Conservation (phyloP, 1,139 yeast genomes). For the Geotrichum restrictum region DNA sequence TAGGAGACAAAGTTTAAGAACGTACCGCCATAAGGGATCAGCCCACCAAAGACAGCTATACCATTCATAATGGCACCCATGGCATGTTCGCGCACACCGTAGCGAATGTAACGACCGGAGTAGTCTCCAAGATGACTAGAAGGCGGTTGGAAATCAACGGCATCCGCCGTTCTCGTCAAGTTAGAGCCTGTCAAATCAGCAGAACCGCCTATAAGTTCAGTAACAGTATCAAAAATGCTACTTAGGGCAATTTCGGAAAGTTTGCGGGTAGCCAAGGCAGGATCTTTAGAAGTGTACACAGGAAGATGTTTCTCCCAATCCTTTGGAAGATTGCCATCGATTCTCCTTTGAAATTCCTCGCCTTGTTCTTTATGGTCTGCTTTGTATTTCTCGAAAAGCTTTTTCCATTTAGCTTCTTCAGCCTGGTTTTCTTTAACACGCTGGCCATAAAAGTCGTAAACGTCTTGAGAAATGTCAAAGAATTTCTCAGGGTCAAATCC, state of each 20-base stretch:
- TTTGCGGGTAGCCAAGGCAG: constrained; percentile 91
- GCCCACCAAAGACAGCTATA: constrained; percentile 92
- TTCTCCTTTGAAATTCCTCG: constrained; percentile 78
- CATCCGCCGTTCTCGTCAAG: constrained; percentile 83
- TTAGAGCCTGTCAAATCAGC: constrained; percentile 98
- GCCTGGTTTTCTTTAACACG: constrained; percentile 59
- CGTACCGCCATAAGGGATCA: constrained; percentile 94
- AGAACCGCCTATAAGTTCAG: constrained; percentile 96
- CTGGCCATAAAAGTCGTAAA: constrained; percentile 62
- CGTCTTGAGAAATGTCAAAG: constrained; percentile 81
- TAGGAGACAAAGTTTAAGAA: constrained; percentile 97
- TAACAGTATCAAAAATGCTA: constrained; percentile 60
- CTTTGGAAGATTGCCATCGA: constrained; percentile 73
- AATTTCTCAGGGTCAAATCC: constrained; percentile 87
- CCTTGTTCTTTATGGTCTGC: constrained; percentile 74
- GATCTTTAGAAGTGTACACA: constrained; percentile 69
- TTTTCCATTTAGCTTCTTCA: constrained; percentile 71
- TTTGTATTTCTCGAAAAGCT: constrained; percentile 57
- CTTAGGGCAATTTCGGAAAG: constrained; percentile 79
- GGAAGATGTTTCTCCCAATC: constrained; percentile 83
- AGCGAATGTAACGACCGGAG: constrained; percentile 92
- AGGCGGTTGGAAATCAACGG: constrained; percentile 93
- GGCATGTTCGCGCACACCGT: constrained; percentile 99
- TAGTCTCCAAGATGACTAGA: constrained; percentile 76
- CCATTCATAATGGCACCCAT: constrained; percentile 99